Evolutionary conservation across 1,284 basidiomycete genomes (phyloP).

Genomic region (Fomitopsis palustris): DNA sequence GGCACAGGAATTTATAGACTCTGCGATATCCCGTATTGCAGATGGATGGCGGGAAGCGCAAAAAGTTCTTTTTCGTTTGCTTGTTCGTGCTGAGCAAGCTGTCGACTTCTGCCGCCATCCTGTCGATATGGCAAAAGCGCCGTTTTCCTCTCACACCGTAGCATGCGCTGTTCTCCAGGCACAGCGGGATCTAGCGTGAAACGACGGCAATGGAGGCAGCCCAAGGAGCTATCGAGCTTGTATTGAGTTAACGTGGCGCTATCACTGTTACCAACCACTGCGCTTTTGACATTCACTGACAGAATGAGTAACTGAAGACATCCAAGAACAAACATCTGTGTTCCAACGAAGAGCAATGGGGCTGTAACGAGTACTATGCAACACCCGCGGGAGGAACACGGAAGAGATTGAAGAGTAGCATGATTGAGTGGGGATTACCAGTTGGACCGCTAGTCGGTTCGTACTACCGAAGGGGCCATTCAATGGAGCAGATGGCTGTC

Average conservation of each 20-base stretch:
- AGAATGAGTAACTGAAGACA: not conserved
- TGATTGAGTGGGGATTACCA: not conserved
- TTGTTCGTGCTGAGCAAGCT: conserved; percentile 17
- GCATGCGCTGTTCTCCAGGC: not conserved
- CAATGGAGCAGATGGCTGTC: conserved; percentile 21
- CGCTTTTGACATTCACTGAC: not conserved
- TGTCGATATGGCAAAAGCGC: not conserved
- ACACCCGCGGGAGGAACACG: no score
- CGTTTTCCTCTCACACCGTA: not conserved
- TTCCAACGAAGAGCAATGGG: not conserved
- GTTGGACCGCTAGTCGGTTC: not conserved
- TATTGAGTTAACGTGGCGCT: not conserved
- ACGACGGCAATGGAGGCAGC: no score
- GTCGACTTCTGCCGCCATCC: not conserved
- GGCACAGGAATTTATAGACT: not conserved
- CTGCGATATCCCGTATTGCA: not conserved
- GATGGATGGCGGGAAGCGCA: conserved; percentile 11
- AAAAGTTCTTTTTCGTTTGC: conserved; percentile 32
- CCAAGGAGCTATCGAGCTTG: no score
- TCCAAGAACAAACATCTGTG: not conserved
- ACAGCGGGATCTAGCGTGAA: no score
- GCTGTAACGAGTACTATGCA: not conserved
- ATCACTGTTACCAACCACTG: not conserved
- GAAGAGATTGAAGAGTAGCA: not conserved
- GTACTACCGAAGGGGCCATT: not conserved